phyloP scores from a whole-genome alignment of 495 filamentous ascomycete genomes.

The Darksidea phi region DNA sequence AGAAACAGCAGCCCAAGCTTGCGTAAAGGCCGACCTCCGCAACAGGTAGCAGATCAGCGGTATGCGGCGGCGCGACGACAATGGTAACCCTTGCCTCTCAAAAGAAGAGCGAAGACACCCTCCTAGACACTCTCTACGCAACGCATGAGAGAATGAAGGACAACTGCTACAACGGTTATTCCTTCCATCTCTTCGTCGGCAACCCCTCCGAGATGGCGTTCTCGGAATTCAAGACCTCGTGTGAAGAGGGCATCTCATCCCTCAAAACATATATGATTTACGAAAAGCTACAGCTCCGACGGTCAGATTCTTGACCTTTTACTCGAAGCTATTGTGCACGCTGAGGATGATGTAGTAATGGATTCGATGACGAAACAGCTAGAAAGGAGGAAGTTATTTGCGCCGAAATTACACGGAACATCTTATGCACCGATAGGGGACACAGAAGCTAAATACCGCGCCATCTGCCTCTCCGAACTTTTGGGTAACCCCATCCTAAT shows the following conservation, averaged over 20 bases:
- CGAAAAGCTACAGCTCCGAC: slow-evolving; percentile 56
- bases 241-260: slow-evolving; percentile 53
- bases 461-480: slow-evolving; percentile 55
- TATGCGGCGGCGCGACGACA: slow-evolving; percentile 61
- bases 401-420: slow-evolving; percentile 56
- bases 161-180: slow-evolving; percentile 59
- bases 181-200: slow-evolving; percentile 59
- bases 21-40: slow-evolving; percentile 7
- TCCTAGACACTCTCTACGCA: slow-evolving; percentile 50
- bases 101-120: slow-evolving; percentile 49
- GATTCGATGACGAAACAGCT: slow-evolving; percentile 42
- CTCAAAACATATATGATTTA: slow-evolving; percentile 69
- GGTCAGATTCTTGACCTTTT: slow-evolving; percentile 58
- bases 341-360: slow-evolving; percentile 57
- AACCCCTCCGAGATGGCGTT: slow-evolving; percentile 52
- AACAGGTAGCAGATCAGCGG: slow-evolving; percentile 55
- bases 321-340: slow-evolving; percentile 59
- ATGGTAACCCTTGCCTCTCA: slow-evolving; percentile 60
- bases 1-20: too few species aligned
- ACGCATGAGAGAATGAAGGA: slow-evolving; percentile 50
- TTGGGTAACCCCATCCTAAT: slow-evolving; percentile 58
- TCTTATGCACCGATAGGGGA: slow-evolving; percentile 57
- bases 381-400: slow-evolving; percentile 43
- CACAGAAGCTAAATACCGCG: slow-evolving; percentile 59
- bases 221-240: slow-evolving; percentile 49